phyloP scores from a whole-genome alignment of 2,329 filamentous ascomycete species.

The Trichothecium sympodiale region DNA sequence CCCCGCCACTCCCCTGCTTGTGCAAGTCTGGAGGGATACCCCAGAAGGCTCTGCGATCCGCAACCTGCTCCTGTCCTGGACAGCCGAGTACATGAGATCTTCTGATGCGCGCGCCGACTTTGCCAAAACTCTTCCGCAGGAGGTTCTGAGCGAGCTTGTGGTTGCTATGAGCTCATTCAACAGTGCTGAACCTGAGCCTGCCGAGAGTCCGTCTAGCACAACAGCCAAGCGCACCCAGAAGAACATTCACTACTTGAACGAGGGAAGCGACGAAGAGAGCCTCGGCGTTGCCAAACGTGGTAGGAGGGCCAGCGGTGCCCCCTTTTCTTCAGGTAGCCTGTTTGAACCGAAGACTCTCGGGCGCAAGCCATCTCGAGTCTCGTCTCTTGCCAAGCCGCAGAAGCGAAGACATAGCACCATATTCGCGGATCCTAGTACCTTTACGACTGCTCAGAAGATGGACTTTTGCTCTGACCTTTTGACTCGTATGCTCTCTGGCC shows the following conservation, averaged over 20 bases:
- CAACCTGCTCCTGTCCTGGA: conserved; percentile 47
- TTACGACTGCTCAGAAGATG: conserved; percentile 34
- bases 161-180: conserved; percentile 49
- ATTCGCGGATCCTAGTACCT: conserved; percentile 18
- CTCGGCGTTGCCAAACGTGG: conserved; percentile 24
- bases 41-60: conserved; percentile 49
- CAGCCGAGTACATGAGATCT: conserved; percentile 50
- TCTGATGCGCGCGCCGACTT: conserved; percentile 46
- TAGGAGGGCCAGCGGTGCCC: conserved; percentile 23
- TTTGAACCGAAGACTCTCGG: conserved; percentile 13
- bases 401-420: conserved; percentile 23
- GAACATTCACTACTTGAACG: conserved; percentile 38
- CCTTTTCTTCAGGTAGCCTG: conserved; percentile 6
- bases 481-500: conserved; percentile 49
- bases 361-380: conserved; percentile 14
- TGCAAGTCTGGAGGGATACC: conserved; percentile 51
- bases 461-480: conserved; percentile 48
- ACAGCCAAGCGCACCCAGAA: conserved; percentile 20
- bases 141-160: conserved; percentile 51
- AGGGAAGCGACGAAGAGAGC: conserved; percentile 27
- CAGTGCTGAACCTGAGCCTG: conserved; percentile 17
- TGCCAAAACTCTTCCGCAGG: conserved; percentile 48
- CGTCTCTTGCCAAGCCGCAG: conserved; percentile 20
- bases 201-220: conserved; percentile 11
- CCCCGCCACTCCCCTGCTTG: conserved; percentile 45